Percentiles rank a stretch among this genome's conserved stretches.
Evolutionary conservation across 306 rosid genomes (phyloP).

Genomic region (Glycyrrhiza uralensis): DNA sequence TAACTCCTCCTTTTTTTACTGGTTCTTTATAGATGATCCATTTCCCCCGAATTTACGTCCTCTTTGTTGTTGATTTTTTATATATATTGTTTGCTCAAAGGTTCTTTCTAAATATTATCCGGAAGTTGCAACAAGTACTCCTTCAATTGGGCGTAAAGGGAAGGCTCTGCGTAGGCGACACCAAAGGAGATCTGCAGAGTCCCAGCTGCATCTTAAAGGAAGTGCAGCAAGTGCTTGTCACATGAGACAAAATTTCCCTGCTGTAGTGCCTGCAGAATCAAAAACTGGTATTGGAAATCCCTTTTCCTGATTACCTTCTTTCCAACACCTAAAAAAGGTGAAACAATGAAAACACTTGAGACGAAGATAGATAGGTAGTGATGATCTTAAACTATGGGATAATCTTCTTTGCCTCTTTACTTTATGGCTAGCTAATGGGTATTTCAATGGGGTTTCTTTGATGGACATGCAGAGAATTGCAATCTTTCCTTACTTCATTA

Average conservation of each 20-base stretch:
- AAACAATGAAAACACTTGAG: neutral
- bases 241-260: slow-evolving; percentile 15
- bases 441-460: neutral
- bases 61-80: slow-evolving; percentile 5
- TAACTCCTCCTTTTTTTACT: neutral
- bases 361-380: neutral
- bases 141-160: slow-evolving; percentile 92
- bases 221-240: slow-evolving; percentile 22
- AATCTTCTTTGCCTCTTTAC: neutral
- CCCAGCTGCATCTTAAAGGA: slow-evolving; percentile 40
- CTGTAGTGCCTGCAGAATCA: slow-evolving; percentile 18
- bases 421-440: neutral
- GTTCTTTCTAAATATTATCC: slow-evolving; percentile 73
- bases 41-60: neutral
- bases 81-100: slow-evolving; percentile 34
- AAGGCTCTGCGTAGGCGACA: slow-evolving; percentile 83
- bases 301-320: slow-evolving; percentile 4
- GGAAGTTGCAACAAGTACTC: slow-evolving; percentile 48
- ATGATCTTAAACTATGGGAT: slow-evolving; percentile 6
- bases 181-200: slow-evolving; percentile 39
- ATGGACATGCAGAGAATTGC: slow-evolving; percentile 1
- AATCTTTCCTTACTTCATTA: slow-evolving; percentile 4
- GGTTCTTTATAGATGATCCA: neutral
- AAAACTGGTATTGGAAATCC: slow-evolving; percentile 44
- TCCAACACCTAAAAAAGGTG: neutral